Base-by-base conservation (phyloP, 768 basidiomycete species). In the Calocera viscosa region DNA sequence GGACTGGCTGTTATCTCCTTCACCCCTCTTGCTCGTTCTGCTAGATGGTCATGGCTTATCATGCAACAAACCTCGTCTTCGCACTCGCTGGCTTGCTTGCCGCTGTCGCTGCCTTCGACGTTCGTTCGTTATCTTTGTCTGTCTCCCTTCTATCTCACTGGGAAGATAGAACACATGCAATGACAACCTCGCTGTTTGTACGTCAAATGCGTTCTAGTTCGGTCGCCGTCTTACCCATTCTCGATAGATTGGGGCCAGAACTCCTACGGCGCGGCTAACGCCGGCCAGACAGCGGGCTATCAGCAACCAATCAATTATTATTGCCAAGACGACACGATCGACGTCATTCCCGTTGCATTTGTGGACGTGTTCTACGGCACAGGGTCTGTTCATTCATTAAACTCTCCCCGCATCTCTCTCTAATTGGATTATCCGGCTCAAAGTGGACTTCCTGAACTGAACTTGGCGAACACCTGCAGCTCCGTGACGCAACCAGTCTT, bases 331-430 rank as follows among this genome's bases (percentile, higher is more conserved):
- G 78, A 84, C 71, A 80, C 83, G 8, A 83, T 88, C 67, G 84
- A 89, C 74, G 84, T 83, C 7, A 82, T 90, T 67, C 86, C 86
- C 8, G 71, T 89, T 34, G 84, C 87, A n/a, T 88, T 90, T 72
- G 71, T 89, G 70, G 77, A 84, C 72, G 80, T 80, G 22, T 89
- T 88, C 76, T 87, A 85, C 71, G 81, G 84, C 14, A 77, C 83
- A 5, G 86, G 43, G 43, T 47, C 43, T 19, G 43, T 47, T 47
- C 43, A 19, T 47, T 47, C 43, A 47, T 47, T 19, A 47, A 19
- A 8, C 19, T 7, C 8, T 3, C 19, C 19, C 7, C 5, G 16
- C 19, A 47, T 24, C 19, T 17, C 16, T 7, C 19, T 47, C 43
- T 47, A 8, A 47, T 19, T 40, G 11, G 7, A 17, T 47, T 47